Percentiles rank a stretch among this genome's conserved stretches.
Conservation (phyloP, 2,329 filamentous ascomycete genomes). For the Monosporascus sp. region DNA sequence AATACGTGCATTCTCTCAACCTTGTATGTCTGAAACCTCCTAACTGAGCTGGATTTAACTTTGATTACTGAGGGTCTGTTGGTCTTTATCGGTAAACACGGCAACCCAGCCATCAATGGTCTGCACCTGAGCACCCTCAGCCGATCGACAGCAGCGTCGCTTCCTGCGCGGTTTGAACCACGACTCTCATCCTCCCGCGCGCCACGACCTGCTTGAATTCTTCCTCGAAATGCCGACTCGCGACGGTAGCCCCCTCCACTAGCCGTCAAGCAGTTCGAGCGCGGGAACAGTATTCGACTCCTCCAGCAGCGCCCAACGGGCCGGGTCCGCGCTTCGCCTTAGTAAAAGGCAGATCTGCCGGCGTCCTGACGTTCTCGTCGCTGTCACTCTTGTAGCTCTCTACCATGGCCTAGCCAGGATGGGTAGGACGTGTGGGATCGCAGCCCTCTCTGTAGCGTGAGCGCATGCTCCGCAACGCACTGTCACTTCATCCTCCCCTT, state of each 20-base stretch:
- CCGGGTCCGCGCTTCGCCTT: slow-evolving; percentile 26
- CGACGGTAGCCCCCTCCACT: slow-evolving; percentile 36
- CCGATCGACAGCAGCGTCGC: slow-evolving; percentile 24
- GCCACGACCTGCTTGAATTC: slow-evolving; percentile 25
- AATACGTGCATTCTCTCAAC: too few relatives aligned
- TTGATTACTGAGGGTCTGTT: too few relatives aligned
- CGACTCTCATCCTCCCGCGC: slow-evolving; percentile 21
- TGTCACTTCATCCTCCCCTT: slow-evolving; percentile 29
- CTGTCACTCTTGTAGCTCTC: slow-evolving; percentile 36
- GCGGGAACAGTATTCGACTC: slow-evolving; percentile 31
- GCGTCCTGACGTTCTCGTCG: slow-evolving; percentile 41
- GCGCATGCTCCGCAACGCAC: slow-evolving; percentile 41
- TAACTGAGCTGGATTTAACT: too few relatives aligned
- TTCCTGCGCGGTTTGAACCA: slow-evolving; percentile 27
- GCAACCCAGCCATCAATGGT: slow-evolving; percentile 40
- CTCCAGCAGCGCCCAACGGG: slow-evolving; percentile 32
- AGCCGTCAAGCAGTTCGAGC: slow-evolving; percentile 34
- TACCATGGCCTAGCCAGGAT: slow-evolving; percentile 38
- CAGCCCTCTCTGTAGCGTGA: slow-evolving; percentile 33
- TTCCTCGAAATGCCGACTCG: slow-evolving; percentile 25
- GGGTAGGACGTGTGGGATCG: slow-evolving; percentile 47
- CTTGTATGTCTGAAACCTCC: too few relatives aligned
- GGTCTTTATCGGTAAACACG: background rate
- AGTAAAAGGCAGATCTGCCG: slow-evolving; percentile 38
- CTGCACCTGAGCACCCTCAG: slow-evolving; percentile 25